phyloP scores from a whole-genome alignment of 345 rosid species.

The Litchi chinensis region DNA sequence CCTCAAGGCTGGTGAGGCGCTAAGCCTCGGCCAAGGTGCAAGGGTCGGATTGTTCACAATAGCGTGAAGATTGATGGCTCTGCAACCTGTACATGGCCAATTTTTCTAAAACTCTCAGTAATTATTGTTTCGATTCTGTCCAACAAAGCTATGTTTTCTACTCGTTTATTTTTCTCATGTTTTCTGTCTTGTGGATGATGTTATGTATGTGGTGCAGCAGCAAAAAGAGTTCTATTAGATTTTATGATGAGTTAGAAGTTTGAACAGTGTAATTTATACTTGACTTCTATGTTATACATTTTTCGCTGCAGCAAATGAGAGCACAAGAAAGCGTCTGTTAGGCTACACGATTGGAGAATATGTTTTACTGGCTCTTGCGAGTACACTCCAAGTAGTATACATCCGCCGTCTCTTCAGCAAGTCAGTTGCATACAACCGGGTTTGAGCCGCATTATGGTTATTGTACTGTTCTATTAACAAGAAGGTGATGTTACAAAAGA shows the following conservation, averaged over 20 bases:
- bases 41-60: too few relatives aligned
- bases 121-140: neutral
- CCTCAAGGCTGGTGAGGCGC: too few relatives aligned
- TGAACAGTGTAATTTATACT: neutral
- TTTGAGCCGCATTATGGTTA: slow-evolving; percentile 39
- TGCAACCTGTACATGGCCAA: neutral
- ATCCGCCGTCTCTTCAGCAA: slow-evolving; percentile 96
- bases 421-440: slow-evolving; percentile 87
- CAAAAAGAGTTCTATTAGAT: neutral
- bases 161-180: neutral
- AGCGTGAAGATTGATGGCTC: too few relatives aligned
- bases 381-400: slow-evolving; percentile 76
- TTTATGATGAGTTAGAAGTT: neutral
- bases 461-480: slow-evolving; percentile 11
- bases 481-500: slow-evolving; percentile 9
- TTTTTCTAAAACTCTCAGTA: neutral
- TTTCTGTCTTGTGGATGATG: neutral
- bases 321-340: slow-evolving; percentile 83
- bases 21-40: too few relatives aligned
- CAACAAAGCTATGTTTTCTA: neutral
- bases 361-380: slow-evolving; percentile 62
- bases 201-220: neutral
- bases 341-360: slow-evolving; percentile 86
- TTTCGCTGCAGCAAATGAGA: slow-evolving; percentile 83
- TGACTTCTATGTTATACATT: neutral